phyloP scores from a whole-genome alignment of 2,329 filamentous ascomycete genomes.

The Cercospora sp. region DNA sequence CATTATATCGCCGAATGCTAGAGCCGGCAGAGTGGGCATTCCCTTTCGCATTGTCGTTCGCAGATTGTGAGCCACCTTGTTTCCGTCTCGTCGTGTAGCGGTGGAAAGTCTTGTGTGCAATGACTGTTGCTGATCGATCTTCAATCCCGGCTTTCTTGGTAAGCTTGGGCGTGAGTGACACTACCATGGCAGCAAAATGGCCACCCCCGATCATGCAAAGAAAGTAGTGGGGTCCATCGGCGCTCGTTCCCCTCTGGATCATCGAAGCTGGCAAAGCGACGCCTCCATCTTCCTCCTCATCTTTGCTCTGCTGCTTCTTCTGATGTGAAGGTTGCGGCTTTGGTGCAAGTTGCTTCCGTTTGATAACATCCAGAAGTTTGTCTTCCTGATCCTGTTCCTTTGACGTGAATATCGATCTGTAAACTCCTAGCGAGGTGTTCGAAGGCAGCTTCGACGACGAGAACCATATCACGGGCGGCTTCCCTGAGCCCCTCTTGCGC shows the following conservation, averaged over 20 bases:
- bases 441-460: constrained; percentile 70
- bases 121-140: constrained; percentile 80
- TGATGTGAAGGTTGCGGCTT: constrained; percentile 51
- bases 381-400: constrained; percentile 67
- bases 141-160: constrained; percentile 71
- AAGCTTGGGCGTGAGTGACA: constrained; percentile 79
- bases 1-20: constrained; percentile 87
- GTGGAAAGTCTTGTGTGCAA: constrained; percentile 97
- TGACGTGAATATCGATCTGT: constrained; percentile 75
- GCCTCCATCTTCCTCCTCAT: constrained; percentile 55
- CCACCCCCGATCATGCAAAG: constrained; percentile 98
- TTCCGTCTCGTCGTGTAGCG: constrained; percentile 94
- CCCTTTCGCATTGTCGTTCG: constrained; percentile 92
- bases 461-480: constrained; percentile 82
- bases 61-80: constrained; percentile 91
- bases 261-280: constrained; percentile 52
- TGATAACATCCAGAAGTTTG: constrained; percentile 65
- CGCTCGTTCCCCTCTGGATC: constrained; percentile 48
- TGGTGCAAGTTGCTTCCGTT: constrained; percentile 74
- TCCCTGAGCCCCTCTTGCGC: constrained; percentile 60
- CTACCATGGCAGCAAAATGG: constrained; percentile 95
- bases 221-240: constrained; percentile 82
- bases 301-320: constrained; percentile 43
- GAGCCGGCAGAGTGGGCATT: constrained; percentile 92
- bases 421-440: constrained; percentile 81